These are phyloP conservation scores for Trapa incisa DNA, from an alignment of 345 rosid genomes.

Conservation along the genomic window DNA sequence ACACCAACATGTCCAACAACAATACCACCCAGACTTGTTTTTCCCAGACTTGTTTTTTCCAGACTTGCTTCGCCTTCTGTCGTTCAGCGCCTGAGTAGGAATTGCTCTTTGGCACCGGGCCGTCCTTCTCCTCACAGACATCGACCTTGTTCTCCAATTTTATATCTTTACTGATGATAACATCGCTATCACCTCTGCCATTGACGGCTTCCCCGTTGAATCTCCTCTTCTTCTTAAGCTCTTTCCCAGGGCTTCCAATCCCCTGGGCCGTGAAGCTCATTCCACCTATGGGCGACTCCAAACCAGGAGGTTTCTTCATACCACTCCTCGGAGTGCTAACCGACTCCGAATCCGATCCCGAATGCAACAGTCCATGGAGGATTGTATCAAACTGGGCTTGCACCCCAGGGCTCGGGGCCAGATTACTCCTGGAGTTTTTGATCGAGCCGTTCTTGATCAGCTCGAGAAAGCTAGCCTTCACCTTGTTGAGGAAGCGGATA, in stretches of 20 bases:
- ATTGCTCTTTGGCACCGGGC: constrained; percentile 20
- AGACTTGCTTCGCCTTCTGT: constrained; percentile 71
- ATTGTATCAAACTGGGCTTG: constrained; percentile 41
- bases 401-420: constrained; percentile 24
- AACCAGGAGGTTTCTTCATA: constrained; percentile 24
- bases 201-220: constrained; percentile 1
- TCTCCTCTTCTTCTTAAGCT: constrained; percentile 71
- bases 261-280: constrained; percentile 30
- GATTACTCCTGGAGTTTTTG: constrained; percentile 13
- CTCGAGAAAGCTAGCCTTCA: constrained; percentile 37
- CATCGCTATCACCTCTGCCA: constrained; percentile 7
- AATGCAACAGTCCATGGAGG: constrained; percentile 35
- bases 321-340: constrained; percentile 19
- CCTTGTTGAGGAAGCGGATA: constrained; percentile 45
- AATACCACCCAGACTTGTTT: constrained; percentile 89
- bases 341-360: constrained; percentile 32
- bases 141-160: constrained; percentile 32
- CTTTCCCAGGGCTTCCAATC: constrained; percentile 35
- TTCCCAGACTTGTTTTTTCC: constrained; percentile 94
- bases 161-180: constrained; percentile 16
- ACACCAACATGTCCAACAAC: constrained; percentile 59
- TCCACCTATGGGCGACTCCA: constrained; percentile 35
- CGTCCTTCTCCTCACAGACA: constrained; percentile 28
- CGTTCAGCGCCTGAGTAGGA: constrained; percentile 23
- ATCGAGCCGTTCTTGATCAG: constrained; percentile 19